Evolutionary conservation across 2,329 filamentous ascomycete genomes (phyloP).

Genomic region (Beauveria rudraprayagi): DNA sequence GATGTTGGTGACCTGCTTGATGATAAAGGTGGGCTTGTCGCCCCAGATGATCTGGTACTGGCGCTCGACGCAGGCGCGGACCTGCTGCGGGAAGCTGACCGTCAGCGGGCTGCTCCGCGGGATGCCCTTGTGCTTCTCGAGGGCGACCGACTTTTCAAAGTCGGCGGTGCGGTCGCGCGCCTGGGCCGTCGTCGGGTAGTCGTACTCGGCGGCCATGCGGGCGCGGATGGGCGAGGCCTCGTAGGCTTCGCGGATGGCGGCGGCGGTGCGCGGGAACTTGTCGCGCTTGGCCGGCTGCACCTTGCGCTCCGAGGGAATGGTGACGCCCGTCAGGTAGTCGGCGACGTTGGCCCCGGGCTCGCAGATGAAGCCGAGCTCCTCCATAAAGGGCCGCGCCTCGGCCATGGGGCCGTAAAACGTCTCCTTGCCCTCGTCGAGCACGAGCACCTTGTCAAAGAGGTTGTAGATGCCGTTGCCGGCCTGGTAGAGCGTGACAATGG

Average conservation of each 20-base stretch:
- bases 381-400: conserved; percentile 56
- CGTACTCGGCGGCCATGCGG: conserved; percentile 46
- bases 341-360: conserved; percentile 54
- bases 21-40: conserved; percentile 54
- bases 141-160: conserved; percentile 44
- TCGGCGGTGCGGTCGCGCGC: conserved; percentile 41
- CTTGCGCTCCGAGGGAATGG: conserved; percentile 58
- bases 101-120: conserved; percentile 48
- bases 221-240: conserved; percentile 41
- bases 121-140: conserved; percentile 48
- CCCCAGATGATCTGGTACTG: conserved; percentile 61
- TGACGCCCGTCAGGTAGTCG: conserved; percentile 59
- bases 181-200: conserved; percentile 43
- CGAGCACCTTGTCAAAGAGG: conserved; percentile 61
- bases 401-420: conserved; percentile 55
- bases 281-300: conserved; percentile 38
- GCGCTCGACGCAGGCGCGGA: conserved; percentile 46
- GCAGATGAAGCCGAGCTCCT: conserved; percentile 55
- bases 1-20: conserved; percentile 52
- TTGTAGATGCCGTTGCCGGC: conserved; percentile 63
- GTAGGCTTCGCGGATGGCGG: conserved; percentile 40
- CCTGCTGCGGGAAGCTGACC: conserved; percentile 44
- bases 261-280: conserved; percentile 37
- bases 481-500: conserved; percentile 60
- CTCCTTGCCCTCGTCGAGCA: conserved; percentile 58